Conservation (phyloP, 108 stramenopile species). For the Licmophora abbreviata region DNA sequence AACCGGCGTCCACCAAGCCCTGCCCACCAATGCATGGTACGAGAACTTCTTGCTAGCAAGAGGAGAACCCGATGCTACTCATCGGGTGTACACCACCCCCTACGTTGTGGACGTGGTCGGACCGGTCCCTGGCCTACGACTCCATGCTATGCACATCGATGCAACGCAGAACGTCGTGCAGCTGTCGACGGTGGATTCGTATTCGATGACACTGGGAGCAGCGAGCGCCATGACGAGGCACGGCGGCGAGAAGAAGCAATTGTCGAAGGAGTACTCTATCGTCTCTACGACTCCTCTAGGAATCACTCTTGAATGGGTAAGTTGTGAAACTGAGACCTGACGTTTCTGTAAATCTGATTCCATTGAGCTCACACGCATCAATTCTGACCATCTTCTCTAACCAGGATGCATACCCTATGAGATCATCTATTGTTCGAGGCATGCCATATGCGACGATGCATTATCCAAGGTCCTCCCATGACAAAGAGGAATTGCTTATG, state of each 20-base stretch:
- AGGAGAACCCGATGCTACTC: constrained; percentile 36
- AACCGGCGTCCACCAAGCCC: too few relatives aligned
- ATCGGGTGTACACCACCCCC: constrained; percentile 63
- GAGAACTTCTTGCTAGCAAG: constrained; percentile 47
- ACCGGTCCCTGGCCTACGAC: constrained; percentile 60
- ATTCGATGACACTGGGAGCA: constrained; percentile 68
- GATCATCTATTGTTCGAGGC: constrained; percentile 71
- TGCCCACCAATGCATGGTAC: constrained; percentile 83
- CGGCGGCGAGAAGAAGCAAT: background rate
- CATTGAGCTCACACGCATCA: background rate
- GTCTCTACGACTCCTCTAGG: constrained; percentile 42
- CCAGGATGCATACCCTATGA: constrained; percentile 30
- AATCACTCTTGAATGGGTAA: constrained; percentile 60
- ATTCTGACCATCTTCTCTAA: background rate
- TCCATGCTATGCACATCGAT: constrained; percentile 41
- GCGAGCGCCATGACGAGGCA: constrained; percentile 7
- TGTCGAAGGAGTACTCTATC: constrained; percentile 16
- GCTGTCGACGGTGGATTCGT: constrained; percentile 37
- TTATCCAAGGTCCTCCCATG: constrained; percentile 19
- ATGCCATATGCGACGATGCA: constrained; percentile 87
- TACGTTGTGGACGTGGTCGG: constrained; percentile 68
- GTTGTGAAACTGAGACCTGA: constrained; percentile 5
- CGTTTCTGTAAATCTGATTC: background rate
- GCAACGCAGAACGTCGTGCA: constrained; percentile 46
- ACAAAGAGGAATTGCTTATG: constrained; percentile 9